Base-by-base conservation (phyloP, 352 stramenopile species). In the Globisporangium middletonii region DNA sequence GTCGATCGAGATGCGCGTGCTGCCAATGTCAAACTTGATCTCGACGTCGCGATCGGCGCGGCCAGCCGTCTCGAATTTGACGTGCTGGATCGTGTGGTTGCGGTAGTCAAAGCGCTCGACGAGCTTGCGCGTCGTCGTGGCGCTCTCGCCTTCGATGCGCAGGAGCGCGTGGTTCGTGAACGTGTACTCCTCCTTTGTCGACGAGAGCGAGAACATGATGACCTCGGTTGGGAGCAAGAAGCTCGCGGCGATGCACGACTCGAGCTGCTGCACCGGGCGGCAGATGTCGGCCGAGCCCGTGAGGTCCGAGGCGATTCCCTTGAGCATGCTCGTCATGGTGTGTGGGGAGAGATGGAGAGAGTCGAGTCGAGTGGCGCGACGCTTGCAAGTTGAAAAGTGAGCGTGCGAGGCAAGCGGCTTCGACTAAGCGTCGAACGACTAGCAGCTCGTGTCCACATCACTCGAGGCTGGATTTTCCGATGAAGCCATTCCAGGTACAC, bases 91-190 rank as follows among this genome's bases (percentile, higher is more conserved):
- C 33, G 27, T 42, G 30, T 69, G 37, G 19, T 0, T 47, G 41
- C 67, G 72, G 62, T 73, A 80, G 28, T 76, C 67, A 47, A 68
- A 69, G n/a, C 72, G 61, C 44, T 64, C 61, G 15, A 82, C 70
- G 13, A 86, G 65, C 53, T 73, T 73, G 27, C 78, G 78, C 3
- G 78, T 83, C 0, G 75, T 86, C 0, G 63, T 80, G 15, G 75
- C 70, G 42, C 33, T 80, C 44, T 73, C 62, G 23, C 71, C 75
- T 78, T 64, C 5, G 6, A 66, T 64, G 42, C 67, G 60, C 33
- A 86, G 69, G 41, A 86, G 37, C 27, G 76, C 76, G 53, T 84
- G 69, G 47, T 87, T 83, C 2, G 77, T 84, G 63, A 87, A 87
- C 45, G 70, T 57, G 55, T 73, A 87, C 57, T 87, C 77, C 45